phyloP scores from a whole-genome alignment of 176 grass and related monocot genomes.

The Carex myosuroides region DNA sequence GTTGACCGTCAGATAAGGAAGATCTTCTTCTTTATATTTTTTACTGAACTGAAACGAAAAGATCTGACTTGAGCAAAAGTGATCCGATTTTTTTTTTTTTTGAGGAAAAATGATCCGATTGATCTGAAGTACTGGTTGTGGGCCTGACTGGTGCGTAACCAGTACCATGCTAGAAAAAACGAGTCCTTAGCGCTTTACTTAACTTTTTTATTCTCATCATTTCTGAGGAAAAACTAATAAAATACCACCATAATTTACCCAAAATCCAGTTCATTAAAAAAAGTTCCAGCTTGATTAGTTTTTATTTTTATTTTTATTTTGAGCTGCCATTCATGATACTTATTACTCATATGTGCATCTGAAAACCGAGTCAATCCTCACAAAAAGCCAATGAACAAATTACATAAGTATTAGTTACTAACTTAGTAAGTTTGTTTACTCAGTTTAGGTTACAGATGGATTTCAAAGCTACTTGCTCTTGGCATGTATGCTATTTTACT shows the following conservation, averaged over 20 bases:
- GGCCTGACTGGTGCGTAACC: background rate
- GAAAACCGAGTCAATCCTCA: background rate
- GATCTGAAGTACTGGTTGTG: background rate
- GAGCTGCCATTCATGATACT: background rate
- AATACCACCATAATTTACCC: too few relatives aligned
- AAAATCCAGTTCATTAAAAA: background rate
- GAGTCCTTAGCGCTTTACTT: background rate
- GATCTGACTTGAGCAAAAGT: background rate
- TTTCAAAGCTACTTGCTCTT: conserved; percentile 71
- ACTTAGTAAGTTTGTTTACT: conserved; percentile 14
- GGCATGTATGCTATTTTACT: conserved; percentile 75
- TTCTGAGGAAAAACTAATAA: background rate
- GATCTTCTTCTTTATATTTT: background rate
- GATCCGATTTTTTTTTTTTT: too few relatives aligned
- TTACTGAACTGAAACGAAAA: background rate
- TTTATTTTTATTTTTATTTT: background rate
- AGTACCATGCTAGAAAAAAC: background rate
- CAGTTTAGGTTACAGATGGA: conserved; percentile 95
- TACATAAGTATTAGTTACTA: background rate
- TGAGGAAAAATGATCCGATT: background rate
- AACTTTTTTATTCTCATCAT: background rate
- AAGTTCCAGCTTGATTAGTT: background rate
- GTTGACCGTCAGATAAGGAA: background rate
- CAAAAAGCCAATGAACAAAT: too few relatives aligned
- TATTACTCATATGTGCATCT: background rate